Evolutionary conservation across 2,329 filamentous ascomycete genomes (phyloP).

Genomic region (Penicillium sp.): DNA sequence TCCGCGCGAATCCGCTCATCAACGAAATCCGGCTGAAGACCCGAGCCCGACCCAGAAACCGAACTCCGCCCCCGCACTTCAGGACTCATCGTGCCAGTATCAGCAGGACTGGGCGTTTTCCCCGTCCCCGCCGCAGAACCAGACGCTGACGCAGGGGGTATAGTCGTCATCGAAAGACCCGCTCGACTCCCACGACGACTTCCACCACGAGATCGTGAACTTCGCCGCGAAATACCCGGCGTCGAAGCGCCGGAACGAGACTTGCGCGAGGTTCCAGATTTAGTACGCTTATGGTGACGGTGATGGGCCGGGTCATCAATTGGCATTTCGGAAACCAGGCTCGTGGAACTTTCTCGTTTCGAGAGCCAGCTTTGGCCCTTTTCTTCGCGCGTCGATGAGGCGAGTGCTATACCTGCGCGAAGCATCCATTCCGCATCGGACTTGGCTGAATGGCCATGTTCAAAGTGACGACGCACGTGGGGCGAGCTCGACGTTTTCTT

Average conservation of each 20-base stretch:
- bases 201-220: slow-evolving; percentile 36
- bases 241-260: slow-evolving; percentile 43
- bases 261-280: slow-evolving; percentile 28
- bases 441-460: slow-evolving; percentile 6
- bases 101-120: slow-evolving; percentile 5
- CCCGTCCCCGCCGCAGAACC: slow-evolving; percentile 4
- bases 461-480: slow-evolving; percentile 10
- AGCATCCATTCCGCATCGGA: slow-evolving; percentile 62
- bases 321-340: slow-evolving; percentile 49
- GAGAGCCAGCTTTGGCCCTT: slow-evolving; percentile 67
- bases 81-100: slow-evolving; percentile 15
- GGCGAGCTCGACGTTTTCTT: slow-evolving; percentile 12
- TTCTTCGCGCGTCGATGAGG: slow-evolving; percentile 60
- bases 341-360: slow-evolving; percentile 60
- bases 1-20: slow-evolving; percentile 48
- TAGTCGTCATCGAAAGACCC: slow-evolving; percentile 41
- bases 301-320: slow-evolving; percentile 33
- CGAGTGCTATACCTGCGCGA: slow-evolving; percentile 61
- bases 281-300: slow-evolving; percentile 30
- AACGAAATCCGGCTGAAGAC: slow-evolving; percentile 55
- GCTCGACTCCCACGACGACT: slow-evolving; percentile 41
- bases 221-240: slow-evolving; percentile 36
- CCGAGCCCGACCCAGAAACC: background rate
- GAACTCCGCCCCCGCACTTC: slow-evolving; percentile 21
- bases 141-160: slow-evolving; percentile 13